Evolutionary conservation across 345 rosid species (phyloP), one percentile per base, ranked within the genome.

Genomic region (Litchi chinensis): DNA sequence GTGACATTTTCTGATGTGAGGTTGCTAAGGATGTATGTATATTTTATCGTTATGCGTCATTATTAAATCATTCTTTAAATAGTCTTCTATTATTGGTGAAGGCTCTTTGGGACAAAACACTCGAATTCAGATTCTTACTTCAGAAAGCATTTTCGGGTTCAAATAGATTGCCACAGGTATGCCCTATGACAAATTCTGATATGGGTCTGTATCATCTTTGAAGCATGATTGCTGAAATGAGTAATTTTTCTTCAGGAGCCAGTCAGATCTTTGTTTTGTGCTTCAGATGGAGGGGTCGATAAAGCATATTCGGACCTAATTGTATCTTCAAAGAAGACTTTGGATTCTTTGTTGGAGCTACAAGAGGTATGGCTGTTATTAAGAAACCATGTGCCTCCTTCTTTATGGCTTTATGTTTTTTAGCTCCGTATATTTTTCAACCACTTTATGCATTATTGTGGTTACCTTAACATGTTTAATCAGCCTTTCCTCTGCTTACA

Each of bases 41-140:
- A 6, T 50, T 8, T 21, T 46, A 48, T 71, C n/a, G n/a, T 37
- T 68, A 2, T 66, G 8, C n/a, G 52, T 57, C 24, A 18, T 41
- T 56, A 60, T 56, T 21, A 54, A 69, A 75, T 15, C 2, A 37
- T 44, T 64, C 16, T 50, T 56, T 50, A 68, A 65, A 59, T 78
- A 78, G 9, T 78, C 22, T 73, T 41, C 10, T 46, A 16, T 39
- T 41, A 62, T 74, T 79, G 82, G 41, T 72, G 18, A 77, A 94
- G 97, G 93, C 87, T 65, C 85, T 94, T 6, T 96, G 98, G 98
- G 95, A 96, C 79, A 92, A 86, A 83, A 84, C 90, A 63, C 91
- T 94, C 70, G 97, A 92, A 79, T 71, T 94, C 59, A 89, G 99
- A 85, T 89, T 92, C 85, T 89, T 92, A 83, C 95, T 96, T 83